Evolutionary conservation across 2,329 filamentous ascomycete genomes (phyloP), one percentile per base, ranked within the genome.

Genomic region (Xylaria sp.): DNA sequence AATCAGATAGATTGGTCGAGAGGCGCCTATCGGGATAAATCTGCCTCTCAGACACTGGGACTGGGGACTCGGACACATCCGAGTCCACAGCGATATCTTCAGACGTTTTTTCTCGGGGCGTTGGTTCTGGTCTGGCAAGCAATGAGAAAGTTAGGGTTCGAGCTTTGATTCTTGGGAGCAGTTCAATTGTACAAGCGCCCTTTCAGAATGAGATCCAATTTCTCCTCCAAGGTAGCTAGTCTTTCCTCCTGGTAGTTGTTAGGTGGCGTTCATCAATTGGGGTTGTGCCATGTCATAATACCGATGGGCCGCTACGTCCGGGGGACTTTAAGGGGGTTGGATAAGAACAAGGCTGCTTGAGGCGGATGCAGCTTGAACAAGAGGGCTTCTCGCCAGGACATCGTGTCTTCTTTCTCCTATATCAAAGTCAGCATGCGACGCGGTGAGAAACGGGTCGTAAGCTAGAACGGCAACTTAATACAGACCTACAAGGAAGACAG

Each of bases 401-500:
- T 52, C 63, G 60, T 51, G 61, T 66, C 63, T 66, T 66, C 33
- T 66, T 66, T 47, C 63, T 55, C 54, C 63, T 66, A 31, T 46
- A 33, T 44, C 11, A 11, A 40, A 33, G 49, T 65, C 21, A 65
- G 58, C 27, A 58, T 21, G 33, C n/a, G 40, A 38, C 4, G 3
- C 19, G 17, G 40, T 33, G 4, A 48, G 5, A 31, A 17, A 31
- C 10, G n/a, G 54, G 25, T 38, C 35, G 35, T 8, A 33, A 31
- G n/a, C 2, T 25, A 29, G 29, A 43, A 48, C n/a, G 25, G 49
- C 35, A 60, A 48, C 31, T 35, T 10, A 38, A 35, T 33, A 64
- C 63, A 27, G 25, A 66, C 63, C 63, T 64, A 59, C 63, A 66
- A 9, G 63, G 63, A 55, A 66, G 48, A 31, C 63, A 66, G 58